Conservation (phyloP, 805 yeast species). For the Komagataella pastoris region DNA sequence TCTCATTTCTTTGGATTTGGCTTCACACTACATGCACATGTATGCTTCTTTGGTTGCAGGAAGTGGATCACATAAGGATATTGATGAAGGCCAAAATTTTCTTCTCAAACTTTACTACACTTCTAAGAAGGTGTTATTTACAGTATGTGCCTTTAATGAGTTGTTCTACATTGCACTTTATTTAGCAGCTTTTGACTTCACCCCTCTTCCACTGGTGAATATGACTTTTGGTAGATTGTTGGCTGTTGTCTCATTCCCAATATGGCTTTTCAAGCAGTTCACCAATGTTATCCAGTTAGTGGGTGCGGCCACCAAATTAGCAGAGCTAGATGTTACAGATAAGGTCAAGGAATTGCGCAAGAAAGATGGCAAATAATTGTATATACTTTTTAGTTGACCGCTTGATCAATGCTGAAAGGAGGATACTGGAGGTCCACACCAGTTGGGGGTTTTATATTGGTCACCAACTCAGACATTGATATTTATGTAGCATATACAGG, state of each 20-base stretch:
- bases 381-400: neutral
- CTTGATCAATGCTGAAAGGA: neutral
- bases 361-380: neutral
- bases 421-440: neutral
- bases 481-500: neutral
- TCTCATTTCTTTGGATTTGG: constrained; percentile 71
- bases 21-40: constrained; percentile 98
- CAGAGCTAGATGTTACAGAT: constrained; percentile 58
- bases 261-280: constrained; percentile 83
- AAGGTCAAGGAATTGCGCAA: constrained; percentile 14
- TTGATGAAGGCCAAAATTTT: constrained; percentile 56
- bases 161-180: constrained; percentile 84
- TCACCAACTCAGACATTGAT: neutral
- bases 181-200: constrained; percentile 49
- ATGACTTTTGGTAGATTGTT: constrained; percentile 16
- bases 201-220: constrained; percentile 23
- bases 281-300: constrained; percentile 82
- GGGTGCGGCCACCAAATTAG: constrained; percentile 73
- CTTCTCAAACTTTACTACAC: constrained; percentile 79
- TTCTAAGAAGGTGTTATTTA: constrained; percentile 68
- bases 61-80: constrained; percentile 69
- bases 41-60: constrained; percentile 82
- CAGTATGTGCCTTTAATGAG: constrained; percentile 90
- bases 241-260: constrained; percentile 56
- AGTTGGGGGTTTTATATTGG: neutral